A percentile compares a stretch with the other conserved stretches of the same genome.
These are phyloP conservation scores for Aspergillus calidoustus DNA, from an alignment of 2,329 filamentous ascomycete species.

Conservation along the genomic window DNA sequence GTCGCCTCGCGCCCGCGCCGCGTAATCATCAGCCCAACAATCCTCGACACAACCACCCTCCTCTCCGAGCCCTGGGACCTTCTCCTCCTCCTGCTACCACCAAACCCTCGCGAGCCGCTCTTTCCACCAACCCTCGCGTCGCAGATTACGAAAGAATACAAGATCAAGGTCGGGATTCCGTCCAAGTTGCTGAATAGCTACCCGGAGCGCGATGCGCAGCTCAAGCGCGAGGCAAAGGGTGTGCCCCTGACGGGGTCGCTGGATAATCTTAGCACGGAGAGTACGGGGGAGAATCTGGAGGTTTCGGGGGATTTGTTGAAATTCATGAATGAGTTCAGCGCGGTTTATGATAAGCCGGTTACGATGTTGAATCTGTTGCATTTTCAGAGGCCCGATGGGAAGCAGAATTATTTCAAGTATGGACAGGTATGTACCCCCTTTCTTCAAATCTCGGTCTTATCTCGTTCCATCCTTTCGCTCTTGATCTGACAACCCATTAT, in stretches of 20 bases:
- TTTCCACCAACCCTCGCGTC: constrained; percentile 28
- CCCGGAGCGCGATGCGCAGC: constrained; percentile 27
- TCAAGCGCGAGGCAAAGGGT: constrained; percentile 25
- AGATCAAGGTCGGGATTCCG: constrained; percentile 39
- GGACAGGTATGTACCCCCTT: constrained; percentile 43
- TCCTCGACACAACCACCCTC: constrained; percentile 36
- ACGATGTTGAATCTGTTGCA: constrained; percentile 68
- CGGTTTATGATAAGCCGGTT: constrained; percentile 50
- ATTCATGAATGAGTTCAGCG: constrained; percentile 52
- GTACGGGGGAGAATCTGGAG: constrained; percentile 57
- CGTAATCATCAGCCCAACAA: constrained; percentile 40
- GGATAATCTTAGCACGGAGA: constrained; percentile 30
- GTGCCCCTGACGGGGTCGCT: constrained; percentile 35
- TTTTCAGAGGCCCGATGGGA: constrained; percentile 56
- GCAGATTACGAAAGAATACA: constrained; percentile 36
- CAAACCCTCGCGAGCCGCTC: constrained; percentile 12
- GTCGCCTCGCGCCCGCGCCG: constrained; percentile 42
- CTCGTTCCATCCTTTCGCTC: neutral
- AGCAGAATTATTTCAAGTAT: constrained; percentile 61
- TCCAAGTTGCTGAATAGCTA: constrained; percentile 40
- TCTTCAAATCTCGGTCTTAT: neutral
- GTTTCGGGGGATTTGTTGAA: constrained; percentile 54
- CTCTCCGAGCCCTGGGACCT: constrained; percentile 41
- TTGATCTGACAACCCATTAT: neutral
- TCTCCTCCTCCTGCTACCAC: constrained; percentile 36